Conservation (phyloP, 2,329 filamentous ascomycete species). For the Aspergillus viridinutans region DNA sequence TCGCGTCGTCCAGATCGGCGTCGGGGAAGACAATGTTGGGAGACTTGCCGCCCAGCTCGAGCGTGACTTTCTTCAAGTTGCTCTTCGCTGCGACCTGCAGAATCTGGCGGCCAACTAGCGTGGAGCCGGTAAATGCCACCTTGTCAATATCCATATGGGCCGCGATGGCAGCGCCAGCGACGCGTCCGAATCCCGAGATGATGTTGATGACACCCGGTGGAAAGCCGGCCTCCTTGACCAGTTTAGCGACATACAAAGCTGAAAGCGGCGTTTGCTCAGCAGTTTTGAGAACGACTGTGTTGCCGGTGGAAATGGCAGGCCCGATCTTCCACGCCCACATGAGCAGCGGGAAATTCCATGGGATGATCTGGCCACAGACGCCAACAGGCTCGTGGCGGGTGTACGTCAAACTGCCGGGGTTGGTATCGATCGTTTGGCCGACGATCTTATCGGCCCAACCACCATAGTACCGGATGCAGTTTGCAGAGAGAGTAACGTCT, state of each 20-base stretch:
- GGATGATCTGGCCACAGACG: constrained; percentile 84
- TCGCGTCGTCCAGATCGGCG: constrained; percentile 24
- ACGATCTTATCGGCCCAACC: constrained; percentile 95
- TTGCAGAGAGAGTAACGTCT: constrained; percentile 66
- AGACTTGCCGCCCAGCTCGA: constrained; percentile 34
- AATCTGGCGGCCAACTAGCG: constrained; percentile 56
- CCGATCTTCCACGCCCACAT: constrained; percentile 85
- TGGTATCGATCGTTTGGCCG: constrained; percentile 80
- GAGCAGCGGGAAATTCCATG: constrained; percentile 82
- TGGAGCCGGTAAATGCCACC: constrained; percentile 61
- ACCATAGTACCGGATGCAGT: constrained; percentile 78
- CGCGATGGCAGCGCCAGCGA: constrained; percentile 66
- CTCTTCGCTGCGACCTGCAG: constrained; percentile 60
- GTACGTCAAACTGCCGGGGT: constrained; percentile 77
- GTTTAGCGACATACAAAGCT: constrained; percentile 55
- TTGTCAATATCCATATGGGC: constrained; percentile 63
- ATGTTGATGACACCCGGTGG: constrained; percentile 59
- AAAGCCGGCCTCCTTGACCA: constrained; percentile 59
- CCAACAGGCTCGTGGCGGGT: constrained; percentile 73
- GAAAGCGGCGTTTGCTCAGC: constrained; percentile 65
- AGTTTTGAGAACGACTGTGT: constrained; percentile 60
- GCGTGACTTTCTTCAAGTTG: constrained; percentile 62
- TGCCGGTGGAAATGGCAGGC: constrained; percentile 61
- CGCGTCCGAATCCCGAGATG: constrained; percentile 70
- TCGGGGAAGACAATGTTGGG: constrained; percentile 25